Conservation (phyloP, 352 stramenopile species). For the Pythium insidiosum region DNA sequence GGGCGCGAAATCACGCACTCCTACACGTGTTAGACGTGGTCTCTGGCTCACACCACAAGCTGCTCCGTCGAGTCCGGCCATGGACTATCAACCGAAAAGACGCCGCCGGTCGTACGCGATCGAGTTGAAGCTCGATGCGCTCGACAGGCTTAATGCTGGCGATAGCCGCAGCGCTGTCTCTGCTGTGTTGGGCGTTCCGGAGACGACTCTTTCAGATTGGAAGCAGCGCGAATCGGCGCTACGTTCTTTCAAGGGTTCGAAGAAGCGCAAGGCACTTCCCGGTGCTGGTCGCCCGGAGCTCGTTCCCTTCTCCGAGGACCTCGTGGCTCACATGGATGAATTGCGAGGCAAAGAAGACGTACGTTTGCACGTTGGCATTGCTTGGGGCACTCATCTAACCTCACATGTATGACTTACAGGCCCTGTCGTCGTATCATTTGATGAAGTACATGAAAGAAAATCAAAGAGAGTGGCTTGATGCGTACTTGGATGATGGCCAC, state of each 20-base stretch:
- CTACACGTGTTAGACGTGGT: neutral
- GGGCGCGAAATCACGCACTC: neutral
- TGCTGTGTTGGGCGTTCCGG: neutral
- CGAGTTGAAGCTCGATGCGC: neutral
- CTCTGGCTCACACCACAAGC: neutral
- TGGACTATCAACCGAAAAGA: neutral
- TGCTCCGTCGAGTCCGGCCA: neutral
- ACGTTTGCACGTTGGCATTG: neutral
- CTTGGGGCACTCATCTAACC: neutral
- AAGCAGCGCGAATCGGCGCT: neutral
- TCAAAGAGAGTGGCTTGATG: neutral
- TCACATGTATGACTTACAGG: neutral
- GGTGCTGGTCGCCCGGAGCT: neutral
- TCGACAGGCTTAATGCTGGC: neutral
- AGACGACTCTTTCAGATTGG: neutral
- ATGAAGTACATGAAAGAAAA: slow-evolving; percentile 4
- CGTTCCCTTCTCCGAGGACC: slow-evolving; percentile 1
- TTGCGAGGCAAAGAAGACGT: neutral
- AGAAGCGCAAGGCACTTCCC: neutral
- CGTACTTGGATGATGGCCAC: neutral
- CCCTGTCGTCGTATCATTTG: slow-evolving; percentile 4
- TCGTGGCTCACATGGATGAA: slow-evolving; percentile 1
- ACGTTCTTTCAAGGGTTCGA: neutral
- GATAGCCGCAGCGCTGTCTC: neutral
- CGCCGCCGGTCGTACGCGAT: neutral